Base-by-base conservation (phyloP, 129 eudicot species). In the Deinandra increscens region DNA sequence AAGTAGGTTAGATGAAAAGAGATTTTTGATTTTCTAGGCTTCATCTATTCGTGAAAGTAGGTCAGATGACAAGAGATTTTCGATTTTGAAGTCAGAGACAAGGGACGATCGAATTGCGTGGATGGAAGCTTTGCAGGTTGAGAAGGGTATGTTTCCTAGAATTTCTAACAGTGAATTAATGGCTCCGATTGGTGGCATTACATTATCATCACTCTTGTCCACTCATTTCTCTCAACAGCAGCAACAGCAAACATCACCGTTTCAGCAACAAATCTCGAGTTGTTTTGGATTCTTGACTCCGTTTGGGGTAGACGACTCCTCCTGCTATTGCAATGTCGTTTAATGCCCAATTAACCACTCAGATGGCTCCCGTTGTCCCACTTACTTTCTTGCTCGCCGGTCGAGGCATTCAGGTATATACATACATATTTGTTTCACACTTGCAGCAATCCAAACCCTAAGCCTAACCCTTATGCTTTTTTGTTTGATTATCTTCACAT, bases 311-410 rank as follows among this genome's bases (percentile, higher is more conserved):
- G 66, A 41, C 55, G 14, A 59, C 79, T 15, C 69, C 81, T 48
- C 46, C 78, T n/a, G n/a, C n/a, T n/a, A n/a, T n/a, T 41, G 60
- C 69, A 66, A 86, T 83, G 60, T 80, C 81, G 41, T 76, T 61
- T 44, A 83, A 70, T 75, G 73, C 80, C 41, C 98, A 93, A 74
- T 41, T 93, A 69, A 87, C 97, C 17, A 93, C 99, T 78, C 99
- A 93, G 80, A 93, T 93, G 99, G 97, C 97, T 36, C 99, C 99
- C 1, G 99, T 93, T 34, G 97, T 97, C 39, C 97, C 95, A 12
- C 84, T 93, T 22, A 92, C 99, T 6, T 89, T 93, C 75, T 93
- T 97, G 64, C 87, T 93, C 9, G 95, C 99, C 15, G 99, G 89
- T 87, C 90, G 99, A 42, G 99, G 89, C 60, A 83, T 93, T 68